Evolutionary conservation across 192 early-diverging fungal species (phyloP), one percentile per base, ranked within the genome.

Genomic region (Phycomyces nitens): DNA sequence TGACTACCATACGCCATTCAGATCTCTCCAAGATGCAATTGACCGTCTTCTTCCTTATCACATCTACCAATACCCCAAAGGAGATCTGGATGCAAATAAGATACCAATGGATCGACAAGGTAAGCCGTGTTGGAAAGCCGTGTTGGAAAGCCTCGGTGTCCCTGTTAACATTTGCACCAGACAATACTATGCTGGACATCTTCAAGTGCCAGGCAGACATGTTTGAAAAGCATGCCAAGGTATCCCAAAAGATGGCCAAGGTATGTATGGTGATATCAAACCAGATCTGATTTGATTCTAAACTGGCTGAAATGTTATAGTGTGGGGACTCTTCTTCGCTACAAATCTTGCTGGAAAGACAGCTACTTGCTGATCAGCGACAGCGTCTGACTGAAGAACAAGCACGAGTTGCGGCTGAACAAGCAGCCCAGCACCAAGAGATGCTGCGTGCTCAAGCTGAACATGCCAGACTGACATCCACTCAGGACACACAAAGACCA

Each of bases 11-110:
- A 87, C 83, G 23, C 87, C 87, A 10, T 92, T 92, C 59, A 49
- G 47, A 1, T 85, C 81, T 11, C 42, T 82, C 6, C 63, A 79
- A 23, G 87, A 92, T 69, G 82, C 80, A 0, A 75, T 89, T 44
- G 73, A 84, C 60, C 72, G 88, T 16, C 70, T 92, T 20, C 66
- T 92, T 51, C 90, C 90, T 0, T 92, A 82, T 73, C 88, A 92
- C 53, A 77, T 92, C 49, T 90, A 79, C 58, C 89, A 90, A 71
- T 84, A 87, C 59, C 85, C 86, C 1, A 72, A 82, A 0, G 67
- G 61, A 34, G 83, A 84, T 53, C 29, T 73, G 26, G 39, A 72
- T 53, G 62, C 60, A 18, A 64, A 72, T 38, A 77, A 70, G 56
- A 71, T 62, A 58, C 68, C 56, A 40, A 62, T 56, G 53, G 73